Evolutionary conservation across 2,329 filamentous ascomycete genomes (phyloP).

Genomic region (Calonectria hawksworthii): DNA sequence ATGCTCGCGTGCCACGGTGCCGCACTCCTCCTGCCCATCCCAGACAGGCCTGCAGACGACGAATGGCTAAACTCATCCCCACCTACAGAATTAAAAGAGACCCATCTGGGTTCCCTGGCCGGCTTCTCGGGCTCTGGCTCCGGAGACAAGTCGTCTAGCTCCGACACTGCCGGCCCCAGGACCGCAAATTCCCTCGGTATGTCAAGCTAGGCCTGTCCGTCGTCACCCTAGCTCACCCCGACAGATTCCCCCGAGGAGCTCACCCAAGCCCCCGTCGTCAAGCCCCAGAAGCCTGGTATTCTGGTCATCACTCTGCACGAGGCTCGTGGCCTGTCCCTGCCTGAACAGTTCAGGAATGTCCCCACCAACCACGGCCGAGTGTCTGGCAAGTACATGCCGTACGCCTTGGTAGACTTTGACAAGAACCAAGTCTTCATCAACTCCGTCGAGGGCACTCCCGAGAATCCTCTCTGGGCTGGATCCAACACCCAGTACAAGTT

Average conservation of each 20-base stretch:
- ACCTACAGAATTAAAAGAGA: conserved; percentile 25
- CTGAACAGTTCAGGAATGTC: conserved; percentile 83
- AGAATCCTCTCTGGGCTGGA: conserved; percentile 94
- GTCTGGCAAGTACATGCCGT: conserved; percentile 94
- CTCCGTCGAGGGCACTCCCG: conserved; percentile 90
- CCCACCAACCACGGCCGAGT: conserved; percentile 96
- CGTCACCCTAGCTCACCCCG: neutral
- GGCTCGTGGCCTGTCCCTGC: conserved; percentile 87
- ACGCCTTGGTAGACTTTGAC: conserved; percentile 95
- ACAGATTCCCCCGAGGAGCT: conserved; percentile 73
- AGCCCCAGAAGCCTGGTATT: conserved; percentile 87
- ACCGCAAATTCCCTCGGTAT: conserved; percentile 11
- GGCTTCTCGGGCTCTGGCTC: conserved; percentile 23
- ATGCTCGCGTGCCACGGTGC: neutral
- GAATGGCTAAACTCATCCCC: conserved; percentile 7
- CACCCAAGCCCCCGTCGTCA: conserved; percentile 76
- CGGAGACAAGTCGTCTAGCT: conserved; percentile 2
- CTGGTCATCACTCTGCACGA: conserved; percentile 96
- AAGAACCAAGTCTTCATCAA: conserved; percentile 98
- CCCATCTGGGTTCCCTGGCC: conserved; percentile 19
- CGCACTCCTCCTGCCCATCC: neutral
- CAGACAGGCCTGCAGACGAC: neutral
- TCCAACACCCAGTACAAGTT: conserved; percentile 99
- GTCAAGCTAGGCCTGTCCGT: neutral
- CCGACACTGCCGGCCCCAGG: neutral